These are phyloP conservation scores for Malus hybrid DNA, from an alignment of 331 rosid genomes.

Conservation along the genomic window DNA sequence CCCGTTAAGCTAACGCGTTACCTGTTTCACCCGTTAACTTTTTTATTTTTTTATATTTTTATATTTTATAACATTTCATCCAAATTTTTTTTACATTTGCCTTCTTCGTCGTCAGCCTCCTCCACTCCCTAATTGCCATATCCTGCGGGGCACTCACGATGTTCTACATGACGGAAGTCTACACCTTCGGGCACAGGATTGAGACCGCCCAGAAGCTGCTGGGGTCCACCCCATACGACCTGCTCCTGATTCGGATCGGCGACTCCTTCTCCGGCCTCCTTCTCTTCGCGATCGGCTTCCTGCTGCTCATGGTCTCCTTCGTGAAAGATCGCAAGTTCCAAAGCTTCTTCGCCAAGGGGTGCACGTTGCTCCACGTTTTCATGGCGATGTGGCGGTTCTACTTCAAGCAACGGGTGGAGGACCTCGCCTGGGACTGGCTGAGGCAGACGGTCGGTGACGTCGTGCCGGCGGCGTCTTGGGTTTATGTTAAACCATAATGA, in stretches of 20 bases:
- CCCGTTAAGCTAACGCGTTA: no score
- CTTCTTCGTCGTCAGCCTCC: constrained; percentile 65
- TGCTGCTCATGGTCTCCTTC: constrained; percentile 81
- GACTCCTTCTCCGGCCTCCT: constrained; percentile 87
- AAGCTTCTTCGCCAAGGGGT: constrained; percentile 78
- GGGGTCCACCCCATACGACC: constrained; percentile 91
- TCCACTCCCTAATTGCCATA: constrained; percentile 60
- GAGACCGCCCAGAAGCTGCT: constrained; percentile 59
- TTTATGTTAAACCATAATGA: constrained; percentile 4
- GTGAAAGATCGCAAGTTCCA: constrained; percentile 78
- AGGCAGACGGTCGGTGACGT: constrained; percentile 83
- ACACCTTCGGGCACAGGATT: constrained; percentile 72
- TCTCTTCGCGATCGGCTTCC: constrained; percentile 68
- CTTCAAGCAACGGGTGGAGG: constrained; percentile 81
- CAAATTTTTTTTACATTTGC: constrained; percentile 4
- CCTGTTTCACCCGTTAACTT: no score
- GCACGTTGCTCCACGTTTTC: constrained; percentile 58
- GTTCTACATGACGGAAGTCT: constrained; percentile 89
- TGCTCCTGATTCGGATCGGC: constrained; percentile 81
- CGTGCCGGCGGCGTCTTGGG: constrained; percentile 73
- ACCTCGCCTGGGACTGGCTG: constrained; percentile 91
- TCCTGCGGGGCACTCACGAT: constrained; percentile 73
- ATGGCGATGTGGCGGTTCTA: constrained; percentile 81
- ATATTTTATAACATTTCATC: no score
- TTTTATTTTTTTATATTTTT: no score